A percentile compares a stretch with the other conserved stretches of the same genome.
Conservation (phyloP, 1,139 yeast genomes). For the Saccharomyces uvarum region DNA sequence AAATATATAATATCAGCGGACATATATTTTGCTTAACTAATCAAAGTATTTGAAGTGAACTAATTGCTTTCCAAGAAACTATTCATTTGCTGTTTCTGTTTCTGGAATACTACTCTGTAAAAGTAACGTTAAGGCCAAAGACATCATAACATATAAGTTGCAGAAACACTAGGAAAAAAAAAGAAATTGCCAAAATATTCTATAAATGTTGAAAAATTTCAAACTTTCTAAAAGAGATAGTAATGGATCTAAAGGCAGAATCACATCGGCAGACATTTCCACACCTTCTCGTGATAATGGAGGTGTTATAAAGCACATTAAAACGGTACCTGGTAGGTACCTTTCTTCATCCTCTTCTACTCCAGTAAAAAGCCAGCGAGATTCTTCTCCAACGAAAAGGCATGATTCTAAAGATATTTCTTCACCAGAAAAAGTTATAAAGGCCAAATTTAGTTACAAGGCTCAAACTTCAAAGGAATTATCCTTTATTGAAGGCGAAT, state of each 20-base stretch:
- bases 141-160: neutral
- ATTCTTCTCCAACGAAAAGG: constrained; percentile 8
- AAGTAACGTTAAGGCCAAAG: neutral
- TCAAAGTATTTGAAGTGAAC: neutral
- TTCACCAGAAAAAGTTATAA: constrained; percentile 71
- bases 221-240: constrained; percentile 23
- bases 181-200: neutral
- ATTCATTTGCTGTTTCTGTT: neutral
- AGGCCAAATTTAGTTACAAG: constrained; percentile 68
- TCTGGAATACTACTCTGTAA: neutral
- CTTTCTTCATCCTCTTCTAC: constrained; percentile 11
- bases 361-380: constrained; percentile 6
- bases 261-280: constrained; percentile 30
- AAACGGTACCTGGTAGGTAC: constrained; percentile 18
- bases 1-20: neutral
- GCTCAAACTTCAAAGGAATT: constrained; percentile 83
- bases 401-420: constrained; percentile 11
- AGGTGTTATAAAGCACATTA: constrained; percentile 16
- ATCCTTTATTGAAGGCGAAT: constrained; percentile 72
- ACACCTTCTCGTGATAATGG: constrained; percentile 23
- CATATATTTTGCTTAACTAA: neutral
- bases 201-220: constrained; percentile 20
- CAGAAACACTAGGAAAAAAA: neutral
- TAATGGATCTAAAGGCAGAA: constrained; percentile 22
- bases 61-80: neutral